phyloP scores from a whole-genome alignment of 768 basidiomycete genomes.

The Leccinum longicurvipes region DNA sequence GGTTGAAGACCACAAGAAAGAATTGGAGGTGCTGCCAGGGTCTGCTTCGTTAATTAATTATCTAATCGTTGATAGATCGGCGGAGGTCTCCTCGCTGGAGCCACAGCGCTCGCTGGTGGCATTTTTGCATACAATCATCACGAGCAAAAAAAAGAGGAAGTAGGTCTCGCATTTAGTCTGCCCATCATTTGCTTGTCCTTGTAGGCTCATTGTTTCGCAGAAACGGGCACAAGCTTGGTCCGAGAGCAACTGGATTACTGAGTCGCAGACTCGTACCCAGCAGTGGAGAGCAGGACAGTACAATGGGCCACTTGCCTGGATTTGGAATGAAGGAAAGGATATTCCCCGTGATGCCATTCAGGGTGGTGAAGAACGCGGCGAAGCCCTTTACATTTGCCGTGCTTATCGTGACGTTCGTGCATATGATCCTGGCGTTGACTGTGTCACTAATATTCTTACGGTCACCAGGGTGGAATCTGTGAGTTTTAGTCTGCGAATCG shows the following conservation, averaged over 20 bases:
- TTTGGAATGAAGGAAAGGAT: constrained; percentile 53
- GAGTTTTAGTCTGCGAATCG: constrained; percentile 11
- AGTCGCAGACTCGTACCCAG: constrained; percentile 52
- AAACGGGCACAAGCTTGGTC: constrained; percentile 51
- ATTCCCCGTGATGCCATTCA: constrained; percentile 59
- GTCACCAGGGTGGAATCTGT: constrained; percentile 52
- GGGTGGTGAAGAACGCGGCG: constrained; percentile 52
- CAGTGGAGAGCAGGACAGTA: constrained; percentile 44
- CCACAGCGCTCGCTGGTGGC: constrained; percentile 51
- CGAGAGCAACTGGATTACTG: constrained; percentile 50
- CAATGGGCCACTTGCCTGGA: constrained; percentile 54
- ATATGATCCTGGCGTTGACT: neutral
- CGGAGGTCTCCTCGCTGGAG: constrained; percentile 57
- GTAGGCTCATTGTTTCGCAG: constrained; percentile 29
- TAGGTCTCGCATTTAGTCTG: constrained; percentile 17
- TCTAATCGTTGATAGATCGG: constrained; percentile 46
- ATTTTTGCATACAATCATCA: constrained; percentile 52
- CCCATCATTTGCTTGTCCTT: neutral
- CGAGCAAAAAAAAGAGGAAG: constrained; percentile 56
- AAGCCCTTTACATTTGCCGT: constrained; percentile 56
- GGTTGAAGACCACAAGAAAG: constrained; percentile 55
- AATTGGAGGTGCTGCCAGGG: constrained; percentile 46
- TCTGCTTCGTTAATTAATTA: neutral
- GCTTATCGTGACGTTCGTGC: constrained; percentile 52
- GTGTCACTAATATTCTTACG: constrained; percentile 4